Conservation (phyloP, 73 alveolate species). For the Tetrahymena borealis region DNA sequence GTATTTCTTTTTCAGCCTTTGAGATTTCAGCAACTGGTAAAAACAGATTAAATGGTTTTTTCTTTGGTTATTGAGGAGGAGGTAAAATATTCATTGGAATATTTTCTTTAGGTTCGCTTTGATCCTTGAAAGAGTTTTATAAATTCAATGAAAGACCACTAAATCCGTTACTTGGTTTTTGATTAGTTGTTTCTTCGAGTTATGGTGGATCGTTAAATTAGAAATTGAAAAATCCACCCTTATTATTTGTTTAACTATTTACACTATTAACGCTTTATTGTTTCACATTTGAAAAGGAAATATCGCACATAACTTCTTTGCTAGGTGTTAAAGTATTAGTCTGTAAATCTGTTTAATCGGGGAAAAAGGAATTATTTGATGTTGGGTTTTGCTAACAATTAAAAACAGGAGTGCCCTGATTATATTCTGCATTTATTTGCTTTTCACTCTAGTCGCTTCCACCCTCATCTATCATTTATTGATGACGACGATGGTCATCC, state of each 20-base stretch:
- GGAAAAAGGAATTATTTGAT: too few species aligned
- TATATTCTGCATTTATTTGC: background rate
- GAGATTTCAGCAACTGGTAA: background rate
- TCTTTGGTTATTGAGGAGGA: background rate
- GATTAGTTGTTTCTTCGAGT: too few species aligned
- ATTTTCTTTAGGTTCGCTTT: background rate
- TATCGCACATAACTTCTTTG: too few species aligned
- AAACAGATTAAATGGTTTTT: background rate
- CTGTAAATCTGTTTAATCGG: too few species aligned
- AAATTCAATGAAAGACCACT: too few species aligned
- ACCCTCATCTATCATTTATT: background rate
- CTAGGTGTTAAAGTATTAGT: too few species aligned
- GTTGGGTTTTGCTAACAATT: too few species aligned
- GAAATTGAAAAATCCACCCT: background rate
- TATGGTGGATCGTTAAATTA: too few species aligned
- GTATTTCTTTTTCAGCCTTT: background rate
- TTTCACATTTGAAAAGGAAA: background rate
- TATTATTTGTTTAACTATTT: background rate
- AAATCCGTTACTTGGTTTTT: too few species aligned
- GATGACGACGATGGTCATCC: conserved; percentile 2
- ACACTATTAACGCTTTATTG: background rate
- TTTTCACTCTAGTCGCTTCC: background rate
- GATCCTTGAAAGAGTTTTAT: background rate
- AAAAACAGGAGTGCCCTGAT: background rate
- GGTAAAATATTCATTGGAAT: background rate